Conservation (phyloP, 495 filamentous ascomycete genomes). For the Hyaloscypha finlandica region DNA sequence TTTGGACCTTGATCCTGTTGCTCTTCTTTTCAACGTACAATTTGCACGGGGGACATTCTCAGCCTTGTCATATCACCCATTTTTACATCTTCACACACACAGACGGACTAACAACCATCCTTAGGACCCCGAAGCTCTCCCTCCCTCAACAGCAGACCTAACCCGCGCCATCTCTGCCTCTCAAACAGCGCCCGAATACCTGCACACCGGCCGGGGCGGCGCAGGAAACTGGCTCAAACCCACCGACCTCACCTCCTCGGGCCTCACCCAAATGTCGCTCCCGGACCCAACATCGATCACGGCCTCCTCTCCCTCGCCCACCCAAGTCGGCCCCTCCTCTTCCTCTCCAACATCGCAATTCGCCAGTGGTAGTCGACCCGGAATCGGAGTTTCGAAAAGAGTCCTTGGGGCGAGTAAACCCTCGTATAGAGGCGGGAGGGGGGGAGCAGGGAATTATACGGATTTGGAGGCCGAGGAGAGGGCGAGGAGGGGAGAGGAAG, state of each 20-base stretch:
- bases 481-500: conserved; percentile 32
- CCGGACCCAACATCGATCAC: conserved; percentile 23
- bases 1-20: background rate
- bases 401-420: conserved; percentile 22
- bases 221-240: conserved; percentile 60
- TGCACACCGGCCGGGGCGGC: conserved; percentile 59
- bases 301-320: conserved; percentile 25
- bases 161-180: conserved; percentile 15
- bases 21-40: background rate
- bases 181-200: conserved; percentile 39
- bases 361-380: conserved; percentile 10
- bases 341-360: background rate
- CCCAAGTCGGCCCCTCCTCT: conserved; percentile 18
- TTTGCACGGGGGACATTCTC: background rate
- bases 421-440: conserved; percentile 45
- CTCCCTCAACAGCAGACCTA: conserved; percentile 15
- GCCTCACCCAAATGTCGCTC: conserved; percentile 19
- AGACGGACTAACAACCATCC: conserved; percentile 1
- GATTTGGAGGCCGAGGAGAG: conserved; percentile 33
- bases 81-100: background rate
- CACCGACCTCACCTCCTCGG: conserved; percentile 30
- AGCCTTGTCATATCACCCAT: background rate
- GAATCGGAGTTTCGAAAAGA: conserved; percentile 24
- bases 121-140: conserved; percentile 20
- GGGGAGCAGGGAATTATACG: conserved; percentile 61